Conservation (phyloP, 371 early-diverging fungal species). For the Blakeslea trispora region DNA sequence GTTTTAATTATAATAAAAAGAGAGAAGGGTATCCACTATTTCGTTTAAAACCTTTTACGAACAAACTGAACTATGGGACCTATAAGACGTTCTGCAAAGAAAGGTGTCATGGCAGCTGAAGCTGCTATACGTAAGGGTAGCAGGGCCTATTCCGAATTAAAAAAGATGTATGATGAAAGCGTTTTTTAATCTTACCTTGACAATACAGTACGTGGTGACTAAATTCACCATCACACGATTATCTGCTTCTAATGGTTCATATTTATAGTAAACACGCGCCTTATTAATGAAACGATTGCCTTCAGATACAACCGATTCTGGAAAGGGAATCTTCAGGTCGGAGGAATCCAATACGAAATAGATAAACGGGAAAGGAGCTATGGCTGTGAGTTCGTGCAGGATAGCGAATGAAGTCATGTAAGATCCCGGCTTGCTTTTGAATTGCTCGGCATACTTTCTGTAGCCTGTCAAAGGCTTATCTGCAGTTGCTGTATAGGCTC, state of each 20-base stretch:
- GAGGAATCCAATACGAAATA: slow-evolving; percentile 67
- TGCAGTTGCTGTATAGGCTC: too few species aligned
- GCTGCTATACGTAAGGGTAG: slow-evolving; percentile 70
- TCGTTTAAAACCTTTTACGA: slow-evolving; percentile 5
- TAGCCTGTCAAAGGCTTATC: slow-evolving; percentile 10
- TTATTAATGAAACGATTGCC: slow-evolving; percentile 67
- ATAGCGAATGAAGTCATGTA: slow-evolving; percentile 81
- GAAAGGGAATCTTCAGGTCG: slow-evolving; percentile 63
- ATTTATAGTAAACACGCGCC: slow-evolving; percentile 60
- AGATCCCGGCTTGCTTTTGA: slow-evolving; percentile 75
- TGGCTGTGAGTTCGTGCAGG: slow-evolving; percentile 89
- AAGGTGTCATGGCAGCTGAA: slow-evolving; percentile 72
- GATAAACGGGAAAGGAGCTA: slow-evolving; percentile 76
- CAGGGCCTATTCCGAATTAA: slow-evolving; percentile 38
- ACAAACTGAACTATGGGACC: slow-evolving; percentile 29
- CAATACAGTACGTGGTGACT: slow-evolving; percentile 80
- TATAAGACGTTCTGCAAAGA: slow-evolving; percentile 54
- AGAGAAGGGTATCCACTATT: too few species aligned
- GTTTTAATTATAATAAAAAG: slow-evolving; percentile 26
- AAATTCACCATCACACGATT: slow-evolving; percentile 70
- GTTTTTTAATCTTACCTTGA: slow-evolving; percentile 69
- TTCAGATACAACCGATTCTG: slow-evolving; percentile 66
- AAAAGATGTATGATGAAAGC: too few species aligned
- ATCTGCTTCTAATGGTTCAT: slow-evolving; percentile 41
- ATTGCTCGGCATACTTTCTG: slow-evolving; percentile 58